Percentiles rank a stretch among this genome's conserved stretches.
Conservation (phyloP, 768 basidiomycete genomes). For the Chalciporus sphaerocephalus region DNA sequence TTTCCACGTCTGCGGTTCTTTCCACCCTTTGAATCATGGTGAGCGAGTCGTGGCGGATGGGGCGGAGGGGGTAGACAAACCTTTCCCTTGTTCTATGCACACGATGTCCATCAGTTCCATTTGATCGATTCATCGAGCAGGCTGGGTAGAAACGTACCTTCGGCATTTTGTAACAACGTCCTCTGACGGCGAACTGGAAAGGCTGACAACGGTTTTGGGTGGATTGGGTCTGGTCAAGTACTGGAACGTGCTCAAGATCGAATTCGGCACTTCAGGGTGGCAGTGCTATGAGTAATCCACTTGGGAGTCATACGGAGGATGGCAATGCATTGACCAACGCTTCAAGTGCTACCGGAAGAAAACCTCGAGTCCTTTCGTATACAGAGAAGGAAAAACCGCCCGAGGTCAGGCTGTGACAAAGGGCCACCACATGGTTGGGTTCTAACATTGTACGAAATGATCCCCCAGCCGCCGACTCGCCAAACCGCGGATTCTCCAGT, state of each 20-base stretch:
- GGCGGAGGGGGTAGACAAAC: slow-evolving; percentile 7
- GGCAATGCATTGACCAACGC: too few relatives aligned
- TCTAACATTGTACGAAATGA: too few relatives aligned
- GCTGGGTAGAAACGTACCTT: slow-evolving; percentile 14
- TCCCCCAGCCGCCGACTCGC: too few relatives aligned
- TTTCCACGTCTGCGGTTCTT: slow-evolving; percentile 99
- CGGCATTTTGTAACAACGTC: slow-evolving; percentile 15
- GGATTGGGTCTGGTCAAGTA: background rate
- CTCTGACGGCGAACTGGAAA: background rate
- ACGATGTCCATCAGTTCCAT: background rate
- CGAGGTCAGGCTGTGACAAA: too few relatives aligned
- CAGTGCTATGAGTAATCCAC: slow-evolving; percentile 11
- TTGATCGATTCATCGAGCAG: background rate
- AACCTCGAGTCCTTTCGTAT: too few relatives aligned
- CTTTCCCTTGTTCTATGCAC: slow-evolving; percentile 27
- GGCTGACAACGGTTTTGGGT: slow-evolving; percentile 1
- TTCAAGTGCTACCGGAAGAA: too few relatives aligned
- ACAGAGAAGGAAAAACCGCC: too few relatives aligned
- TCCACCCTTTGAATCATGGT: slow-evolving; percentile 64
- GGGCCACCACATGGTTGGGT: too few relatives aligned
- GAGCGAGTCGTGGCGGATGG: background rate
- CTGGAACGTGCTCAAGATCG: background rate
- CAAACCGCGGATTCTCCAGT: too few relatives aligned
- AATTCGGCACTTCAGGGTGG: background rate
- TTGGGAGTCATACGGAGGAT: too few relatives aligned